phyloP scores from a whole-genome alignment of 768 basidiomycete species.

The Crepidotus variabilis region DNA sequence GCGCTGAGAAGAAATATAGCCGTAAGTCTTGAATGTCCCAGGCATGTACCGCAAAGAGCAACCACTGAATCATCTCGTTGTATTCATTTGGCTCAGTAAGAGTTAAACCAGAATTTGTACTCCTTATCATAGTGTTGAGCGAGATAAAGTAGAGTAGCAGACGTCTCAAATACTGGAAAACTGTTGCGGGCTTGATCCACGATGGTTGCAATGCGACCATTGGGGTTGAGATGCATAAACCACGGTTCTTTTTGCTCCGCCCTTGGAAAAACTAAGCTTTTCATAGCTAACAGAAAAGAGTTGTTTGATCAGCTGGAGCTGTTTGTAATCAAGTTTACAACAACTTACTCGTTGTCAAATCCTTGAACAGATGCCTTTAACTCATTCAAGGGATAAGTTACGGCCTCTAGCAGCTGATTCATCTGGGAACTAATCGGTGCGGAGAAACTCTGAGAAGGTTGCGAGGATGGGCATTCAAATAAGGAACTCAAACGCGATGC shows the following conservation, averaged over 20 bases:
- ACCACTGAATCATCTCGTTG: constrained; percentile 79
- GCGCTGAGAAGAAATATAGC: constrained; percentile 42
- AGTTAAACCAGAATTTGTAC: constrained; percentile 64
- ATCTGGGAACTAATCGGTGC: too few relatives aligned
- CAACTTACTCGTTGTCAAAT: too few relatives aligned
- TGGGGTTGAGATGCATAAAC: constrained; percentile 75
- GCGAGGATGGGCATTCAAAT: too few relatives aligned
- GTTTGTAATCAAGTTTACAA: too few relatives aligned
- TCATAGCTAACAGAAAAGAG: constrained; percentile 38
- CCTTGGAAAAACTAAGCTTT: constrained; percentile 54
- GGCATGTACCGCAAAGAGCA: constrained; percentile 68
- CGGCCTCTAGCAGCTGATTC: too few relatives aligned
- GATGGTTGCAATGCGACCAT: constrained; percentile 67
- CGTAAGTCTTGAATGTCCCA: neutral
- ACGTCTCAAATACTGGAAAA: constrained; percentile 72
- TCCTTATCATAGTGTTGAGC: constrained; percentile 77
- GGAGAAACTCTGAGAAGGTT: too few relatives aligned
- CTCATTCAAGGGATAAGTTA: too few relatives aligned
- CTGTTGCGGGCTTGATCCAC: constrained; percentile 57
- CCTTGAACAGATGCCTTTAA: too few relatives aligned
- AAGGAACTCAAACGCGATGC: too few relatives aligned
- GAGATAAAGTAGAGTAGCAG: constrained; percentile 83
- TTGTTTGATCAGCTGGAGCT: too few relatives aligned
- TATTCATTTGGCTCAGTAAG: constrained; percentile 51
- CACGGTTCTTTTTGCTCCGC: constrained; percentile 73